phyloP scores from a whole-genome alignment of 179 eudicot genomes.

The Camellia oleifera region DNA sequence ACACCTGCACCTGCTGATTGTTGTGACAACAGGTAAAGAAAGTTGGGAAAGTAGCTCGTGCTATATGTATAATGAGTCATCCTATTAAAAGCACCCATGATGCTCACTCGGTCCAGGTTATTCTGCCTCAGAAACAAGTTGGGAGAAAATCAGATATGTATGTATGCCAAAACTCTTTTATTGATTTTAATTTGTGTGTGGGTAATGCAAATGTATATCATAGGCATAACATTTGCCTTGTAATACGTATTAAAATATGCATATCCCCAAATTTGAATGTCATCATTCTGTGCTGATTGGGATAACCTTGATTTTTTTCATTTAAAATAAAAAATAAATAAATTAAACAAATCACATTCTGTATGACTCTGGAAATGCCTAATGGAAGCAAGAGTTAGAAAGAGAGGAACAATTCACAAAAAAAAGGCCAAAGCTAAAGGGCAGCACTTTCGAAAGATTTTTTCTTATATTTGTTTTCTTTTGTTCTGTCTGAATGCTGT shows the following conservation, averaged over 20 bases:
- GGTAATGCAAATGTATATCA: background rate
- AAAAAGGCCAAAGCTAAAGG: background rate
- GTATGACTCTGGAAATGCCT: background rate
- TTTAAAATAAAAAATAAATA: too few species aligned
- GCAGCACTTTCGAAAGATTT: background rate
- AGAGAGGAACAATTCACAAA: too few species aligned
- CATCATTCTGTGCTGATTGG: too few species aligned
- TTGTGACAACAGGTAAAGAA: conserved; percentile 36
- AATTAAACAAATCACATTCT: too few species aligned
- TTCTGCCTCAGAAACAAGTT: conserved; percentile 41
- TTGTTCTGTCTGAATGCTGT: background rate
- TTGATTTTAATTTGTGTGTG: background rate
- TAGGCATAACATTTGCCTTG: too few species aligned
- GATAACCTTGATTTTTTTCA: background rate
- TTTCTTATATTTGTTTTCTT: background rate
- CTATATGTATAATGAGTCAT: conserved; percentile 38
- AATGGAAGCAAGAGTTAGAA: background rate
- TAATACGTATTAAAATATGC: too few species aligned
- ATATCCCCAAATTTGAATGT: too few species aligned
- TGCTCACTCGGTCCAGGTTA: conserved; percentile 39
- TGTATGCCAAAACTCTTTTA: conserved; percentile 5
- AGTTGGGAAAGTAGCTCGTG: conserved; percentile 44
- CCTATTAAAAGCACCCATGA: conserved; percentile 35
- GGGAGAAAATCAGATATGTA: conserved; percentile 41
- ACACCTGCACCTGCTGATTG: background rate